Percentiles rank a stretch among this genome's conserved stretches.
phyloP scores from a whole-genome alignment of 192 early-diverging fungal species.

The Coemansia sp. region DNA sequence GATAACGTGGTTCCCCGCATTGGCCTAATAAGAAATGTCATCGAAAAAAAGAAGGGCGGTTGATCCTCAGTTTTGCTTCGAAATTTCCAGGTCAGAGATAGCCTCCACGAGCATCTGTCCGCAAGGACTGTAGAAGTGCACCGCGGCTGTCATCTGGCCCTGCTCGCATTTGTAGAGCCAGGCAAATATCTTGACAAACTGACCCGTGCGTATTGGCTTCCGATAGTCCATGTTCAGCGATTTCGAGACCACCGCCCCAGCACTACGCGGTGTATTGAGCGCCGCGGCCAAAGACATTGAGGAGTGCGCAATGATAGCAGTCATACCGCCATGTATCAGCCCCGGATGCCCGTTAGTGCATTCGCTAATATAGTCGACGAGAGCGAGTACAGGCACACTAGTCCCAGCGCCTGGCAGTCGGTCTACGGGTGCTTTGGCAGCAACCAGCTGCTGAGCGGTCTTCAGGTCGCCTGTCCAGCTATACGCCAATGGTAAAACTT shows the following conservation, averaged over 20 bases:
- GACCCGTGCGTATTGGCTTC: constrained; percentile 34
- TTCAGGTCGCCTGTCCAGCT: constrained; percentile 21
- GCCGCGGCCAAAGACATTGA: constrained; percentile 39
- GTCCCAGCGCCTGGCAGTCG: constrained; percentile 19
- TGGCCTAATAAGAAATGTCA: background rate
- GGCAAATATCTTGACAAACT: constrained; percentile 51
- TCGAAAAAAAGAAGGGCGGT: background rate
- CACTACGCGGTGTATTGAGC: constrained; percentile 22
- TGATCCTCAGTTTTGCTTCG: background rate
- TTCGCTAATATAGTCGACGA: constrained; percentile 45
- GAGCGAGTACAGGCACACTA: constrained; percentile 32
- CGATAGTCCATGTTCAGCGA: constrained; percentile 57
- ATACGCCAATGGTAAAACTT: constrained; percentile 34
- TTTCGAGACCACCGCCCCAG: constrained; percentile 14
- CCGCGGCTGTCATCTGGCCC: constrained; percentile 16
- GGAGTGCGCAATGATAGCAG: constrained; percentile 42
- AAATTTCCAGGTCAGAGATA: constrained; percentile 24
- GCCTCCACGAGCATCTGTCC: constrained; percentile 45
- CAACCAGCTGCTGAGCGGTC: constrained; percentile 20
- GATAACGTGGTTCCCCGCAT: background rate
- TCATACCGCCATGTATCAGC: constrained; percentile 54
- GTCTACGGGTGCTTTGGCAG: constrained; percentile 16
- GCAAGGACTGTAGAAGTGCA: constrained; percentile 35
- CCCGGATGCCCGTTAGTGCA: constrained; percentile 44
- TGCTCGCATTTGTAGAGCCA: constrained; percentile 32